Base-by-base conservation (phyloP, 2,329 filamentous ascomycete genomes). In the Mollisiaceae sp. region DNA sequence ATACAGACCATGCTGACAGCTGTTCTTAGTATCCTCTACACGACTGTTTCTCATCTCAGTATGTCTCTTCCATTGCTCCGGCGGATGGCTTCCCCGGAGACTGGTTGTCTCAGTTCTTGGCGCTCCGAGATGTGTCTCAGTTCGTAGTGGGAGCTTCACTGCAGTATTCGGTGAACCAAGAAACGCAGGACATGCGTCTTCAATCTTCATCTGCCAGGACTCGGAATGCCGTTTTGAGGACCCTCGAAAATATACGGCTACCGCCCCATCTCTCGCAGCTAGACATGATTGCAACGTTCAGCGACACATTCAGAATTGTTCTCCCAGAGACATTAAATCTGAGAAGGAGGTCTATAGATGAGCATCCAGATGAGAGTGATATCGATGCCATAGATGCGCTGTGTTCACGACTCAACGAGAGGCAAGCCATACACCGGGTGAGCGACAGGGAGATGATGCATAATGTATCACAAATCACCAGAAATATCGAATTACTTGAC, bases 61-160 rank as follows among this genome's bases (percentile, higher is more conserved):
- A 77, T 58, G 75, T 81, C 14, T 73, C 75, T 8, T 74, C 75
- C 18, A 71, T 80, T 38, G 77, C 75, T 1, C 72, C 77, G 0
- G 62, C 69, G 15, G 70, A 75, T 58, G 70, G 75, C 4, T 70
- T 70, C 15, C 66, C 73, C n/a, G 73, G 65, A n/a, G 67, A 74
- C 63, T 81, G 79, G 79, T 69, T 81, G 12, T 63, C 75, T 5
- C 77, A 79, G 59, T 78, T 79, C 57, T 70, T 80, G 4, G 75
- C 79, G 0, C 73, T 81, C 12, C 71, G 78, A 64, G 79, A 81
- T 70, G 71, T 80, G 9, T 75, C 77, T 0, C 76, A 78, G 14
- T 80, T 78, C 60, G 72, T 79, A 2, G 74, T 80, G 9, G 78
- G 75, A 14, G 78, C 79, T 14, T 79, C 77, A 1, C 63, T 81